Conservation (phyloP, 2,329 filamentous ascomycete genomes). For the Penicillium sp. region DNA sequence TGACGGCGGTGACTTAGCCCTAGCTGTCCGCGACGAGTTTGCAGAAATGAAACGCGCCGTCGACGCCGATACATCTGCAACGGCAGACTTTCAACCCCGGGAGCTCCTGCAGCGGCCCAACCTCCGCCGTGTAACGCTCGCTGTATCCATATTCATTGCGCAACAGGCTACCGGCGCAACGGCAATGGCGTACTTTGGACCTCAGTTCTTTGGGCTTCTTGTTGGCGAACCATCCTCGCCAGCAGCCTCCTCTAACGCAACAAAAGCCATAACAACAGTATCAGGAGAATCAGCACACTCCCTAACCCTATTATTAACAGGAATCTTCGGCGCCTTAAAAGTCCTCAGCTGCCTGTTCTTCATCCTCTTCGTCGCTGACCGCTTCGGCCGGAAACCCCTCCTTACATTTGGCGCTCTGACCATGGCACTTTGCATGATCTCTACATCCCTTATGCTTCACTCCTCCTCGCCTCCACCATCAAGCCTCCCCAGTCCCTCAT, state of each 20-base stretch:
- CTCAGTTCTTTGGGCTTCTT: constrained; percentile 60
- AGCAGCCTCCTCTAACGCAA: background rate
- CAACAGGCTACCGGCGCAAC: constrained; percentile 61
- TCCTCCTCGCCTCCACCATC: constrained; percentile 30
- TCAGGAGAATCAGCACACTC: constrained; percentile 29
- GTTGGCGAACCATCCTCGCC: constrained; percentile 40
- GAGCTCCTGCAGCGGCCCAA: constrained; percentile 56
- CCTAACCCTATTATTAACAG: constrained; percentile 56
- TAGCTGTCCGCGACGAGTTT: constrained; percentile 51
- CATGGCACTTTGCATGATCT: constrained; percentile 53
- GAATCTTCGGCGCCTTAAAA: constrained; percentile 60
- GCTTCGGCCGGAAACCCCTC: constrained; percentile 57
- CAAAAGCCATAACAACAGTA: background rate
- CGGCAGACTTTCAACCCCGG: constrained; percentile 47
- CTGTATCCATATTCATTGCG: constrained; percentile 55
- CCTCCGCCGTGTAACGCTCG: constrained; percentile 50
- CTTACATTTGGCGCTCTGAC: constrained; percentile 54
- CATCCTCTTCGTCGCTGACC: constrained; percentile 59
- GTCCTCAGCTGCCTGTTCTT: constrained; percentile 57
- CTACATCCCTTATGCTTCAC: constrained; percentile 54
- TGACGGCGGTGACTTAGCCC: background rate
- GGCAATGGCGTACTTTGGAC: constrained; percentile 60
- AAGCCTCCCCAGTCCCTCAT: constrained; percentile 37
- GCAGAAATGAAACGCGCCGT: constrained; percentile 56
- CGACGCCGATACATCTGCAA: constrained; percentile 51